A percentile compares a stretch with the other conserved stretches of the same genome.
phyloP scores from a whole-genome alignment of 225 moss, liverwort and hornwort species.

The Polytrichum commune region DNA sequence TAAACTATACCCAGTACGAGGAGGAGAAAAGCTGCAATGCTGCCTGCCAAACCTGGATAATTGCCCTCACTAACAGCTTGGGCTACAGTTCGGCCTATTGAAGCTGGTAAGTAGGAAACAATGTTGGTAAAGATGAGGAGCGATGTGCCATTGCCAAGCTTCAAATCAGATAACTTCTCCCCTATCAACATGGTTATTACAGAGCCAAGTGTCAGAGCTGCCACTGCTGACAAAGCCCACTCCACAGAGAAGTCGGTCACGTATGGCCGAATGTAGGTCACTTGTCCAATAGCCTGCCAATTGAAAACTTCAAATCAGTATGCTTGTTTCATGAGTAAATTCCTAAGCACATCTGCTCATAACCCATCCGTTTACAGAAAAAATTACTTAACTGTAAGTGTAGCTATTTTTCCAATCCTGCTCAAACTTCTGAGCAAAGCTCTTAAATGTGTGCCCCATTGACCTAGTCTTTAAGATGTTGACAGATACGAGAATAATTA shows the following conservation, averaged over 20 bases:
- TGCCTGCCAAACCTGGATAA: constrained; percentile 77
- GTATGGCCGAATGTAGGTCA: constrained; percentile 85
- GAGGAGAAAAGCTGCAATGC: constrained; percentile 69
- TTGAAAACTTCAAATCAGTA: neutral
- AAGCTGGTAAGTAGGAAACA: constrained; percentile 93
- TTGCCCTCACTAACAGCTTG: constrained; percentile 83
- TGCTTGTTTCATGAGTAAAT: too few relatives aligned
- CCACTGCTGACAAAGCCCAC: constrained; percentile 82
- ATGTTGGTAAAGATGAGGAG: constrained; percentile 95
- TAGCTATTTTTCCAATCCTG: neutral
- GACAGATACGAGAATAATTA: too few relatives aligned
- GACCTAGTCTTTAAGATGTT: too few relatives aligned
- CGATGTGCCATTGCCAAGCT: constrained; percentile 92
- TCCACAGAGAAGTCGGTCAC: constrained; percentile 79
- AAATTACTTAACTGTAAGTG: neutral
- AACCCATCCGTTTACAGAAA: neutral
- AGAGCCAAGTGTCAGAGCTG: constrained; percentile 74
- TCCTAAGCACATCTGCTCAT: neutral
- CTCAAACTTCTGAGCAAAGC: neutral
- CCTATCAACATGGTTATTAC: constrained; percentile 78
- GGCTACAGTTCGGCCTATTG: constrained; percentile 82
- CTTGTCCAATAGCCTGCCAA: constrained; percentile 88
- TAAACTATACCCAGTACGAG: constrained; percentile 96
- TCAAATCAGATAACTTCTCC: constrained; percentile 81
- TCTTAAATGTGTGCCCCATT: neutral